Base-by-base conservation (phyloP, 306 rosid species). In the Pterocarpus santalinus region DNA sequence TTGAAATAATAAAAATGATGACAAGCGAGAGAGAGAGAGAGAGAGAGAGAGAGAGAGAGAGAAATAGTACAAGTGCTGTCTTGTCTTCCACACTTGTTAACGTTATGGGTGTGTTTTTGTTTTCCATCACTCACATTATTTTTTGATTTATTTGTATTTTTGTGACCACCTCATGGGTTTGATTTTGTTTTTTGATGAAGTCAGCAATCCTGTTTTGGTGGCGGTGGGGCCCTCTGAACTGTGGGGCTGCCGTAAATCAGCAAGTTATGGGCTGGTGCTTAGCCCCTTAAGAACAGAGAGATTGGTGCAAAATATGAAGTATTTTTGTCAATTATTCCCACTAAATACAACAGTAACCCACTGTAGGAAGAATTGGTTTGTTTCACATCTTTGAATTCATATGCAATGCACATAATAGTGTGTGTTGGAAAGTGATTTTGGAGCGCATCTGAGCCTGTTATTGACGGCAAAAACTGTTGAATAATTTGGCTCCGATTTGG, bases 31-130 rank as follows among this genome's bases (percentile, higher is more conserved):
- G 69, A 11, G 75, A 55, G 13, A 55, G 57, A 51, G 57, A 36
- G 5, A 4, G 5, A 4, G 41, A 4, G 41, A 1, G 65, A 62
- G 28, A 43, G 69, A 11, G 75, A 22, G 28, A 22, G 28, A 22
- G 28, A 22, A 22, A 22, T 22, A 22, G 28, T 22, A 22, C 28
- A 36, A 51, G 9, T 44, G 66, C 73, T 72, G 81, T 81, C 44
- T 77, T 77, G 78, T 83, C 85, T 53, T 43, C 68, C 52, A 69
- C 78, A 71, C 80, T 71, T 49, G 14, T 51, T 73, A 55, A 67
- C 65, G 77, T 86, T 77, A 81, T 85, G 84, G 88, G 85, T 74
- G 76, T 41, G 75, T 85, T 86, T 22, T 71, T 75, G 72, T 86
- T 62, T 75, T 77, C 16, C 64, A 71, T 33, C 30, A 60, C 65